phyloP scores from a whole-genome alignment of 2,329 filamentous ascomycete species.

The Epichloe elymi region DNA sequence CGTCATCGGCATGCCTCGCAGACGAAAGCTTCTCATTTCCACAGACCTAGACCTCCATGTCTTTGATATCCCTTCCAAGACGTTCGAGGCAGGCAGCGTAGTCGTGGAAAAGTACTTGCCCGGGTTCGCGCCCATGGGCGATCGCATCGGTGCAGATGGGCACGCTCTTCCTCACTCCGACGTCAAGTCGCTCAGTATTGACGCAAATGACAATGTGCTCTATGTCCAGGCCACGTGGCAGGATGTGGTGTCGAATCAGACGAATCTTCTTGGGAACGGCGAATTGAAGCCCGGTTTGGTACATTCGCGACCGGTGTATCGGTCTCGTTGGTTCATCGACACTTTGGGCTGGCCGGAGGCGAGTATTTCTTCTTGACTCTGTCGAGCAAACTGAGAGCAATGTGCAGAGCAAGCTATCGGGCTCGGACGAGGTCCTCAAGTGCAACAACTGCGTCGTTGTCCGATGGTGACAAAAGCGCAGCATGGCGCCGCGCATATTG shows the following conservation, averaged over 20 bases:
- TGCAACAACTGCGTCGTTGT: too few relatives aligned
- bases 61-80: neutral
- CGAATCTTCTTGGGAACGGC: neutral
- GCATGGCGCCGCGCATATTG: too few relatives aligned
- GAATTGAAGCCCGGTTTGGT: neutral
- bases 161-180: neutral
- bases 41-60: constrained; percentile 2
- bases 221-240: constrained; percentile 2
- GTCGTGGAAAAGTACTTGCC: neutral
- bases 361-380: neutral
- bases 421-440: too few relatives aligned
- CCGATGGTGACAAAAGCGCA: too few relatives aligned
- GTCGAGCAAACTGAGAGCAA: too few relatives aligned
- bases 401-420: too few relatives aligned
- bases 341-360: neutral
- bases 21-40: neutral
- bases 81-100: neutral
- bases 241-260: neutral
- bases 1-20: neutral
- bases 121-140: neutral
- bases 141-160: neutral
- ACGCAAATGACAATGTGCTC: neutral
- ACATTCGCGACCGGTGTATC: neutral
- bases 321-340: constrained; percentile 1
- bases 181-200: neutral